Percentiles rank a stretch among this genome's conserved stretches.
Evolutionary conservation across 2,329 filamentous ascomycete species (phyloP).

Genomic region (Phialemonium atrogriseum): DNA sequence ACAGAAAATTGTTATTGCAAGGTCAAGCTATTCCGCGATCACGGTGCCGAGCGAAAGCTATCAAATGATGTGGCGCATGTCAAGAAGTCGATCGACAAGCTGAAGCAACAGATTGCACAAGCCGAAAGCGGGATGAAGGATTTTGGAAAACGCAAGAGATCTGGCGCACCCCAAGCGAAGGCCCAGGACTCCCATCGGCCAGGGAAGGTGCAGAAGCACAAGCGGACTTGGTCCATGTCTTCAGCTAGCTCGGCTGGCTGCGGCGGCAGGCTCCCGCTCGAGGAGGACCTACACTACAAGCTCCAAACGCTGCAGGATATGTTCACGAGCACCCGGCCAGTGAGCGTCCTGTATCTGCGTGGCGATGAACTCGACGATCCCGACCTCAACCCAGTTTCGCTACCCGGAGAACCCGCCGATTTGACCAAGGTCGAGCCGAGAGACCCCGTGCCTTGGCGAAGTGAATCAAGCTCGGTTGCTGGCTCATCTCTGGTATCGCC

Average conservation of each 20-base stretch:
- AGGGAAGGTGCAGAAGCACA: slow-evolving; percentile 83
- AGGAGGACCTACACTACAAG: slow-evolving; percentile 74
- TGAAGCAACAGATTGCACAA: slow-evolving; percentile 88
- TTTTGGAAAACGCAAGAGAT: slow-evolving; percentile 55
- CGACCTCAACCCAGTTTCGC: slow-evolving; percentile 66
- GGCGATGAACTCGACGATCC: slow-evolving; percentile 74
- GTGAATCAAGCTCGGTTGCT: slow-evolving; percentile 49
- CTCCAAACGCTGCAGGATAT: slow-evolving; percentile 74
- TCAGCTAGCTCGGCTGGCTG: slow-evolving; percentile 59
- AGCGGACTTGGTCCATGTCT: slow-evolving; percentile 91
- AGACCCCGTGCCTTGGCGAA: slow-evolving; percentile 43
- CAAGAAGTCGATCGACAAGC: slow-evolving; percentile 92
- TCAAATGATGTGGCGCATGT: slow-evolving; percentile 93
- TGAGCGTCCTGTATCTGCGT: slow-evolving; percentile 69
- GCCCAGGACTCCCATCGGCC: slow-evolving; percentile 48
- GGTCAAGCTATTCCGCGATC: slow-evolving; percentile 93
- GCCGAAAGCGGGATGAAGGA: slow-evolving; percentile 60
- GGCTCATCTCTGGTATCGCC: slow-evolving; percentile 57
- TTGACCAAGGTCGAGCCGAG: slow-evolving; percentile 44
- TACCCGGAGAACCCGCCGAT: slow-evolving; percentile 59
- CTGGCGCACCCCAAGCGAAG: slow-evolving; percentile 35
- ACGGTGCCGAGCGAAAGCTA: slow-evolving; percentile 89
- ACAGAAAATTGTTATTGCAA: slow-evolving; percentile 89
- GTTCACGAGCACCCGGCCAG: slow-evolving; percentile 75
- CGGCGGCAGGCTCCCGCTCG: slow-evolving; percentile 40